Evolutionary conservation across 192 early-diverging fungal species (phyloP), one percentile per base, ranked within the genome.

Genomic region (Jimgerdemannia flammicorona): DNA sequence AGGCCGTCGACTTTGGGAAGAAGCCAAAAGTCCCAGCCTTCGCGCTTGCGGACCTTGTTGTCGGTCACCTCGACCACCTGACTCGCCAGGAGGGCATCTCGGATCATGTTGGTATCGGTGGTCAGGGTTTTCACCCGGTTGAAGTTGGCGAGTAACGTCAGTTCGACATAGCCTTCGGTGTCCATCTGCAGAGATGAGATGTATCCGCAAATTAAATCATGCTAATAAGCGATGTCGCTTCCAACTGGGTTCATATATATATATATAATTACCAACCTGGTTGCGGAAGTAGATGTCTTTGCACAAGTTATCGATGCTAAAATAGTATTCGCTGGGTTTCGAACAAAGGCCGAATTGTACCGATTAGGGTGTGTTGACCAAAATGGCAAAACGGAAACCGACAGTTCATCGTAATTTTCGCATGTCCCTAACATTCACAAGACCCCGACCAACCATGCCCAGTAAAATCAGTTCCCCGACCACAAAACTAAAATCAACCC

Each of bases 231-330:
- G 29, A 29, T 29, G 29, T 29, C 29, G 29, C 29, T 29, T 29
- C 29, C 29, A 29, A 29, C 29, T 29, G 29, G 29, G 29, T 29
- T 29, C 29, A 29, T 29, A 29, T 29, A 29, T 29, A 29, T 29
- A 29, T 29, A 29, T 29, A 3, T 20, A 75, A 17, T 20, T 40
- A 18, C 76, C 73, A 76, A 80, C 83, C 68, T 86, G 83, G 54
- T 73, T 86, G 66, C 98, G 91, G 85, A 99, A 95, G 82, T 88
- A 99, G 19, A 98, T 87, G 80, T 99, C 98, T 70, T 93, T 94
- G 91, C 95, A 96, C 70, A 99, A 86, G 76, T 99, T 99, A 63
- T 98, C 97, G 65, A 98, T 89, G 67, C 94, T 96, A 77, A 98
- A 98, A 85, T 99, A 99, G 84, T 95, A 99, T 80, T 99, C 92